phyloP scores from a whole-genome alignment of 2,329 filamentous ascomycete species.

The Berkeleyomyces rouxiae region DNA sequence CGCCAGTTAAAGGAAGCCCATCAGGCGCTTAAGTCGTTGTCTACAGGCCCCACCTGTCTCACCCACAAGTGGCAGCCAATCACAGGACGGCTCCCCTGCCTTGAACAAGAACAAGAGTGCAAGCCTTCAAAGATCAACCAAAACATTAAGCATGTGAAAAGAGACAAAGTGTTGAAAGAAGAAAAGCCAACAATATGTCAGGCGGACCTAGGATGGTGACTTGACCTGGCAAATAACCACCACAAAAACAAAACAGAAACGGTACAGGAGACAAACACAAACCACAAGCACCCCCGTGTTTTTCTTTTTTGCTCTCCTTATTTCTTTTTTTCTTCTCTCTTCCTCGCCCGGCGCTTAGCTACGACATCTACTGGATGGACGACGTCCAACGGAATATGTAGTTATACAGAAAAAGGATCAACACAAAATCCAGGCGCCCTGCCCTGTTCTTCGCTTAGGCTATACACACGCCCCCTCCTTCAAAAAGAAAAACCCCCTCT shows the following conservation, averaged over 20 bases:
- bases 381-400: not conserved
- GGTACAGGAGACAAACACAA: not conserved
- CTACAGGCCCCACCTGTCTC: no score
- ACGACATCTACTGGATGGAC: not conserved
- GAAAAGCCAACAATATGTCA: no score
- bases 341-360: not conserved
- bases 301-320: not conserved
- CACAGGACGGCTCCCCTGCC: not conserved
- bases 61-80: not conserved
- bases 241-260: not conserved
- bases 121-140: not conserved
- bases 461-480: no score
- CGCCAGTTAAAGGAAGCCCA: no score
- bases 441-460: no score
- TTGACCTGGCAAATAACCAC: no score
- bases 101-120: not conserved
- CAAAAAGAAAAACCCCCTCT: no score
- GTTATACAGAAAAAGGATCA: not conserved
- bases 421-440: not conserved
- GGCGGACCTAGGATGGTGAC: no score
- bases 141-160: not conserved
- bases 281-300: not conserved
- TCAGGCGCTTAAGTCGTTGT: no score
- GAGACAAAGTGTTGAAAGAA: no score
- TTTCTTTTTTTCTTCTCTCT: not conserved